These are phyloP conservation scores for Annulohypoxylon stygium DNA, from an alignment of 495 filamentous ascomycete species.

Conservation along the genomic window DNA sequence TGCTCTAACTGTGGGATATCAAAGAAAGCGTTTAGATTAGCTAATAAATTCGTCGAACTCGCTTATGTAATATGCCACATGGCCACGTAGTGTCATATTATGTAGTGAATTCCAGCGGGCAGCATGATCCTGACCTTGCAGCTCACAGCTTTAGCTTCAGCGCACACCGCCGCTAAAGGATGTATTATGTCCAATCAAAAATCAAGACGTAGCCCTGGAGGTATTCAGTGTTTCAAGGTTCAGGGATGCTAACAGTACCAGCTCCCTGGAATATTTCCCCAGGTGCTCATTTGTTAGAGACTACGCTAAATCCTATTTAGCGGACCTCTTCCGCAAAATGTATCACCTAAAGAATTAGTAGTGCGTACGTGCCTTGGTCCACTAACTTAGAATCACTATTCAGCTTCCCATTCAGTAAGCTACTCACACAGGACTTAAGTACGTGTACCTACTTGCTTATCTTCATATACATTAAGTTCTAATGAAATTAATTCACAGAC, in stretches of 20 bases:
- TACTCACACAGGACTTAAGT: no score
- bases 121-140: not conserved
- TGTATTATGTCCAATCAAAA: not conserved
- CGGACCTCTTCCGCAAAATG: not conserved
- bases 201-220: not conserved
- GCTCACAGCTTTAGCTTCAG: not conserved
- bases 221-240: not conserved
- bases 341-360: not conserved
- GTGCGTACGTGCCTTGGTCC: no score
- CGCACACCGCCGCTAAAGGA: not conserved
- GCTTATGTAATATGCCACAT: no score
- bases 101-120: not conserved
- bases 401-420: no score
- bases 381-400: no score
- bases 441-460: no score
- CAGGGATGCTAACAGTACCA: not conserved
- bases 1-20: no score
- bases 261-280: constrained; percentile 3
- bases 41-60: no score
- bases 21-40: no score
- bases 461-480: no score
- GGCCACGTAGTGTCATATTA: not conserved
- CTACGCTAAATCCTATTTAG: constrained; percentile 4
- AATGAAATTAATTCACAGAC: no score
- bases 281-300: not conserved